phyloP scores from a whole-genome alignment of 805 yeast genomes.

The Komagataella pastoris region DNA sequence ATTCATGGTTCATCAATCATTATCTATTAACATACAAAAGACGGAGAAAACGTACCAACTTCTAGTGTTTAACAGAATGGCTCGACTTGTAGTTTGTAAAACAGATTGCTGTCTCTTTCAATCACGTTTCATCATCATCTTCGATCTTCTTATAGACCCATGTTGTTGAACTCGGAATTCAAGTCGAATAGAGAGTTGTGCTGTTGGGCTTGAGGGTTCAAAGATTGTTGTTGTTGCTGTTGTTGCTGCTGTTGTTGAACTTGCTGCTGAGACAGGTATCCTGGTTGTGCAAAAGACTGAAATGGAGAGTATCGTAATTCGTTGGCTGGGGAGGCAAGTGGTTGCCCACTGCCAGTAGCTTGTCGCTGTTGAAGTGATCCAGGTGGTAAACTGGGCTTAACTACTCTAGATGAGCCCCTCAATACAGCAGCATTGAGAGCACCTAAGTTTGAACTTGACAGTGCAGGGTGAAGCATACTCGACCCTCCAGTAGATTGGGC shows the following conservation, averaged over 20 bases:
- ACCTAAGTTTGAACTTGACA: conserved; percentile 2
- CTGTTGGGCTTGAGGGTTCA: conserved; percentile 37
- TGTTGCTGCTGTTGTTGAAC: conserved; percentile 4
- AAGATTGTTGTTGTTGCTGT: conserved; percentile 4
- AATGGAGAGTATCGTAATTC: not conserved
- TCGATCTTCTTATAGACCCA: not conserved
- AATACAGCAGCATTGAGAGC: conserved; percentile 4
- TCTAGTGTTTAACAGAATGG: not conserved
- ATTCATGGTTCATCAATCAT: not conserved
- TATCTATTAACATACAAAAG: not conserved
- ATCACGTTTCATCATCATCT: not conserved
- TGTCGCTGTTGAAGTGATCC: not conserved
- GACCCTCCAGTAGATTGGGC: not conserved
- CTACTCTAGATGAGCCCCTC: conserved; percentile 1
- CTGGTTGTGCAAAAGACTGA: not conserved
- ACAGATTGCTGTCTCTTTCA: not conserved
- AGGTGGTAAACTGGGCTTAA: conserved; percentile 1
- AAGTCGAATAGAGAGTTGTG: conserved; percentile 73
- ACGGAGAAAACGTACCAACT: not conserved
- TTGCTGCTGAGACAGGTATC: conserved; percentile 3
- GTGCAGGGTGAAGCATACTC: conserved; percentile 1
- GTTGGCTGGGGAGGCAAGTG: conserved; percentile 1
- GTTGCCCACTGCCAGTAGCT: not conserved
- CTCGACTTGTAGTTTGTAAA: not conserved
- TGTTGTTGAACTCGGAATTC: conserved; percentile 29